Conservation (phyloP, 2,329 filamentous ascomycete species). For the Aspergillus sojae region DNA sequence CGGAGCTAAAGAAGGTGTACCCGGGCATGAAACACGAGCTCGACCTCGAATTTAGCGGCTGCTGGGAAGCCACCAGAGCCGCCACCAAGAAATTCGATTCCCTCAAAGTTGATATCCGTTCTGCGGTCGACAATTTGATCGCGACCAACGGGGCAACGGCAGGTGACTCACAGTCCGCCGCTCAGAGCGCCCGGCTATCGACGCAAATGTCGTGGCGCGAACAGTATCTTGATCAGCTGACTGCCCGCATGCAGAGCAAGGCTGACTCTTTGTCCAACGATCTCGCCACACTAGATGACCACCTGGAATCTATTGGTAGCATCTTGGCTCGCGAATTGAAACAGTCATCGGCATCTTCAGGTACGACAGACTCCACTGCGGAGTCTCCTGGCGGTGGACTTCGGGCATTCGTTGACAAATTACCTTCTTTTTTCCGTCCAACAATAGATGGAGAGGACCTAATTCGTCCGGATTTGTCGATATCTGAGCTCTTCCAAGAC, state of each 20-base stretch:
- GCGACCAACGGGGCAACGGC: conserved; percentile 19
- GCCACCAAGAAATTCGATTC: conserved; percentile 39
- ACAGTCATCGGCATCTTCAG: background rate
- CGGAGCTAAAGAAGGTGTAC: conserved; percentile 30
- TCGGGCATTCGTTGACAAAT: background rate
- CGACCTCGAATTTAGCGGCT: conserved; percentile 41
- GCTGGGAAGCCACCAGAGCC: conserved; percentile 33
- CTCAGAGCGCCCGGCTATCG: conserved; percentile 31
- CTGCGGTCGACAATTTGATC: conserved; percentile 38
- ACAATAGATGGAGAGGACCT: background rate
- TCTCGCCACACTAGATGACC: conserved; percentile 38
- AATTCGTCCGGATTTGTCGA: conserved; percentile 1
- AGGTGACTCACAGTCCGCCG: conserved; percentile 13
- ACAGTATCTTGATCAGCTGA: conserved; percentile 37
- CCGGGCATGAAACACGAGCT: conserved; percentile 37
- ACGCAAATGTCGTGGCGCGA: conserved; percentile 34
- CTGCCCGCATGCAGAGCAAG: conserved; percentile 35
- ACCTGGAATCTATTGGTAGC: conserved; percentile 37
- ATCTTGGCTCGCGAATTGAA: conserved; percentile 30
- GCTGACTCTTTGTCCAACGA: conserved; percentile 32
- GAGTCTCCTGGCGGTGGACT: background rate
- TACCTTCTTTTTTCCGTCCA: conserved; percentile 12
- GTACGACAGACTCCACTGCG: too few relatives aligned
- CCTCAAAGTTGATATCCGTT: conserved; percentile 38
- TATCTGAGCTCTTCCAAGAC: conserved; percentile 24